phyloP scores from a whole-genome alignment of 495 filamentous ascomycete genomes.

The Talaromyces stipitatus region DNA sequence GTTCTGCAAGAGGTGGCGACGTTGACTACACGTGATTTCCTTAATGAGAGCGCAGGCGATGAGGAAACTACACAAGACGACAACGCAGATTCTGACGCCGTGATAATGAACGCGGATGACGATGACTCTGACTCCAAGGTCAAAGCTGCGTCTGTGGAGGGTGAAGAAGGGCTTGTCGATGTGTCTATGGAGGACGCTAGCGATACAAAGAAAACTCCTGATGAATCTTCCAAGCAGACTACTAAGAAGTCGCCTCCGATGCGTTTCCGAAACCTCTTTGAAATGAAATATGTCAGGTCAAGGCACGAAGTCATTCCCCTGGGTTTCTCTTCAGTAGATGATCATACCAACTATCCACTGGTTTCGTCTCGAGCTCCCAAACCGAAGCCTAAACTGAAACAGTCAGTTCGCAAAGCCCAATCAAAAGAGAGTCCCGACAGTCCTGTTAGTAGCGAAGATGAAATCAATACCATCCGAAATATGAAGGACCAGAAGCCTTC shows the following conservation, averaged over 20 bases:
- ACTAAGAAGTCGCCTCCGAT: constrained; percentile 40
- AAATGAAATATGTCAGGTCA: constrained; percentile 52
- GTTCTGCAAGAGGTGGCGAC: constrained; percentile 47
- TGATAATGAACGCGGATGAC: constrained; percentile 67
- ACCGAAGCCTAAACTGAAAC: neutral
- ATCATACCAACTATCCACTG: constrained; percentile 45
- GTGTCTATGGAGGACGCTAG: constrained; percentile 68
- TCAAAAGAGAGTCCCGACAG: constrained; percentile 4
- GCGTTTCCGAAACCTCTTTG: constrained; percentile 60
- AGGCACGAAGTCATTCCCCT: constrained; percentile 49
- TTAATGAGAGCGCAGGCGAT: constrained; percentile 32
- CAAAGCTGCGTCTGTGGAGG: constrained; percentile 69
- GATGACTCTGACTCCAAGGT: constrained; percentile 64
- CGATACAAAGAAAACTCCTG: constrained; percentile 18
- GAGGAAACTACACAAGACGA: constrained; percentile 20
- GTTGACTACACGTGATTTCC: constrained; percentile 55
- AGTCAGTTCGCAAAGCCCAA: neutral
- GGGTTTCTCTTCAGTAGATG: constrained; percentile 53
- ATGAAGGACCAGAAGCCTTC: neutral
- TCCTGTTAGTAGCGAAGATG: constrained; percentile 16
- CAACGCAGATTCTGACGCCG: constrained; percentile 54
- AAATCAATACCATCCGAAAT: constrained; percentile 8
- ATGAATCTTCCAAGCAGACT: constrained; percentile 22
- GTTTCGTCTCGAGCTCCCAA: constrained; percentile 45
- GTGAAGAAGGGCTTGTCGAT: constrained; percentile 86